A percentile compares a stretch with the other conserved stretches of the same genome.
These are phyloP conservation scores for Cyclotella kingstonii DNA, from an alignment of 108 stramenopile species.

Conservation along the genomic window DNA sequence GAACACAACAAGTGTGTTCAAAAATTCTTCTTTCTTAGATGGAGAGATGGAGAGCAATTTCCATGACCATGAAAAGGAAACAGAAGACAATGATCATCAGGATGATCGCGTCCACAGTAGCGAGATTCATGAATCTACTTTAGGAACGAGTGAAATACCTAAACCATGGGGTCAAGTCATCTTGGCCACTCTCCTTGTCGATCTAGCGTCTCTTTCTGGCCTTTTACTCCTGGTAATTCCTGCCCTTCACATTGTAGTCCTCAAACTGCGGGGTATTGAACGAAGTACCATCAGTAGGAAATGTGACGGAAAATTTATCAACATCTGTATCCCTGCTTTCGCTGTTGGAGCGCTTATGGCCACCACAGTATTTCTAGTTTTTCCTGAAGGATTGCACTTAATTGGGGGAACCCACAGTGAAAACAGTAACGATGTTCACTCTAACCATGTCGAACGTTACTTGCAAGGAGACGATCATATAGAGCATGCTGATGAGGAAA, in stretches of 20 bases:
- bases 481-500: constrained; percentile 43
- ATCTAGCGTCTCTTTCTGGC: constrained; percentile 31
- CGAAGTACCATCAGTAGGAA: not conserved
- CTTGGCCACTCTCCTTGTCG: constrained; percentile 40
- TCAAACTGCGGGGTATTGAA: constrained; percentile 9
- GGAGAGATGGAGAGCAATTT: too few species aligned
- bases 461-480: constrained; percentile 29
- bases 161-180: constrained; percentile 35
- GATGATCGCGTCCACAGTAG: not conserved
- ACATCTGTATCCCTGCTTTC: constrained; percentile 44
- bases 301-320: constrained; percentile 2
- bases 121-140: constrained; percentile 8
- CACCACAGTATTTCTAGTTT: constrained; percentile 61
- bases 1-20: too few species aligned
- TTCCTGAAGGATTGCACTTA: constrained; percentile 54
- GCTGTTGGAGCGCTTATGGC: constrained; percentile 67
- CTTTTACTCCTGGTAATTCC: constrained; percentile 25
- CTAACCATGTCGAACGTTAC: constrained; percentile 29
- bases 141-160: not conserved
- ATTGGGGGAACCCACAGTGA: constrained; percentile 31
- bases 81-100: constrained; percentile 2
- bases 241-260: constrained; percentile 12
- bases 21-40: too few species aligned
- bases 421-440: constrained; percentile 25
- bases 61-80: too few species aligned